Percentiles rank a stretch among this genome's conserved stretches.
phyloP scores from a whole-genome alignment of 169 alveolate genomes.

The Miamiensis avidus region DNA sequence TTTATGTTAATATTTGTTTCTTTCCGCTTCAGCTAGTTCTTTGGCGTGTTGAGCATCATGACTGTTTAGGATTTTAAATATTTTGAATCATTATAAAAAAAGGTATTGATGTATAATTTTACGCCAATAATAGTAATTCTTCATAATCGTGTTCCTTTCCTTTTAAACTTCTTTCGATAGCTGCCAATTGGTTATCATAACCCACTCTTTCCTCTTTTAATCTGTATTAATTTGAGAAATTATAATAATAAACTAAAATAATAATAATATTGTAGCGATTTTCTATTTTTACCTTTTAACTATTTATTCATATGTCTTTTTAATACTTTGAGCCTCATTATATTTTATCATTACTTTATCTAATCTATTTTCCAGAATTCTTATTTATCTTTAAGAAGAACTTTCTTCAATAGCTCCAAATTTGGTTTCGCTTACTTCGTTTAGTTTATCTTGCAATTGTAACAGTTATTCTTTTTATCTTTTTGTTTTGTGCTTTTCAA shows the following conservation, averaged over 20 bases:
- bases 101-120: no score
- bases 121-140: slow-evolving; percentile 70
- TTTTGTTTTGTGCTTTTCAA: slow-evolving; percentile 60
- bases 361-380: slow-evolving; percentile 87
- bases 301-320: slow-evolving; percentile 87
- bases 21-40: slow-evolving; percentile 91
- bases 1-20: slow-evolving; percentile 83
- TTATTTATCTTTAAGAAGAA: slow-evolving; percentile 84
- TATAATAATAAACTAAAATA: no score
- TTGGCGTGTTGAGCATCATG: slow-evolving; percentile 93
- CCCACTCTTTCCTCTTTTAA: slow-evolving; percentile 91
- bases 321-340: slow-evolving; percentile 89
- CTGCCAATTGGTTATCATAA: slow-evolving; percentile 90
- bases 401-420: slow-evolving; percentile 79
- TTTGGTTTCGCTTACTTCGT: slow-evolving; percentile 71
- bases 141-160: slow-evolving; percentile 90
- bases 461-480: slow-evolving; percentile 58
- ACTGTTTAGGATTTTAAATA: not conserved
- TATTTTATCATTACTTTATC: slow-evolving; percentile 91
- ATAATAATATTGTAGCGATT: slow-evolving; percentile 8
- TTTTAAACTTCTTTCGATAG: slow-evolving; percentile 83
- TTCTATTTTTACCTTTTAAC: slow-evolving; percentile 20
- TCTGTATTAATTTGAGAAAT: slow-evolving; percentile 22
- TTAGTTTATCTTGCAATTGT: slow-evolving; percentile 69
- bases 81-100: no score